These are phyloP conservation scores for Aspergillus homomorphus DNA, from an alignment of 495 filamentous ascomycete genomes.

Conservation along the genomic window DNA sequence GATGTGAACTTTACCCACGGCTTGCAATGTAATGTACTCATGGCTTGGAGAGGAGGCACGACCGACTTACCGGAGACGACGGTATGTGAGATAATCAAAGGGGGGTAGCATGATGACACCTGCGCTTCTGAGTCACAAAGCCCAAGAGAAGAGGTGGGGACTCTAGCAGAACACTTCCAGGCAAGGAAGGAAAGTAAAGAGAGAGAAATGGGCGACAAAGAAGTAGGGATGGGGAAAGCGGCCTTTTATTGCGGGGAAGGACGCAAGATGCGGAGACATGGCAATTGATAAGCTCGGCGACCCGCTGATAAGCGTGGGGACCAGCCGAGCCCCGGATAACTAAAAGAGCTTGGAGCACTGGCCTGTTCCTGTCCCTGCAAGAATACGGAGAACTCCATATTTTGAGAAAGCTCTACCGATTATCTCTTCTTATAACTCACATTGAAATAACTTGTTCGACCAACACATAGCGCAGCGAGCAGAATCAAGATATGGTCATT, in stretches of 20 bases:
- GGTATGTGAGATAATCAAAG: slow-evolving; percentile 59
- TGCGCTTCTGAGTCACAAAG: background rate
- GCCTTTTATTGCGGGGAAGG: slow-evolving; percentile 28
- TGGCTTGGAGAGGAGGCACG: background rate
- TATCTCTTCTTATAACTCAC: background rate
- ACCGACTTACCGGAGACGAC: slow-evolving; percentile 45
- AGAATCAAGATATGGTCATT: background rate
- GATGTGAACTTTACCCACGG: background rate
- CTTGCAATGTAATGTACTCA: background rate
- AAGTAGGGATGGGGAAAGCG: slow-evolving; percentile 2
- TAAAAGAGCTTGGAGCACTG: no score
- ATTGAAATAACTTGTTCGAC: background rate
- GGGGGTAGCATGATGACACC: slow-evolving; percentile 49
- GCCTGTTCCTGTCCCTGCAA: no score
- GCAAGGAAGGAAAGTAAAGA: background rate
- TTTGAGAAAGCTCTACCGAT: no score
- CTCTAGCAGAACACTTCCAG: slow-evolving; percentile 2
- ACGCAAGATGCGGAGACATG: slow-evolving; percentile 25
- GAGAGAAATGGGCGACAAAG: background rate
- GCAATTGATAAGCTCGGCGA: slow-evolving; percentile 15
- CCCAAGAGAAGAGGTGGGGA: background rate
- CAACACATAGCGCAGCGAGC: no score
- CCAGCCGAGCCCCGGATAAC: no score
- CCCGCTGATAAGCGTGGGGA: slow-evolving; percentile 26
- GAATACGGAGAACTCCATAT: no score